Evolutionary conservation across 495 filamentous ascomycete genomes (phyloP).

Genomic region (Penicillium taxi): DNA sequence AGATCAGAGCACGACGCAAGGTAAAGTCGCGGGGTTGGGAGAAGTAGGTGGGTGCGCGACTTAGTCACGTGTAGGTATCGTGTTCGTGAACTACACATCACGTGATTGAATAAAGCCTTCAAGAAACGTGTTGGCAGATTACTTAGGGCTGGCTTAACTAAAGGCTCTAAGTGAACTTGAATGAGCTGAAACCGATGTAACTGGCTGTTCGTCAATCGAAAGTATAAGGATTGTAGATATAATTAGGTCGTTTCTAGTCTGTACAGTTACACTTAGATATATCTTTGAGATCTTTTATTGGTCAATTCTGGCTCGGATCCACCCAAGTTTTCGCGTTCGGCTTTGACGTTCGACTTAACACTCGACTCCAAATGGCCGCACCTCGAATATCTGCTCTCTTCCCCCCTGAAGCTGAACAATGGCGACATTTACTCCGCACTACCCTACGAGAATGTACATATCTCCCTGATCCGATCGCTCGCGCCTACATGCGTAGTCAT

Average conservation of each 20-base stretch:
- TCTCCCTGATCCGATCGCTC: conserved; percentile 66
- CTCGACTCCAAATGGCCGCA: conserved; percentile 15
- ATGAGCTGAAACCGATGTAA: no score
- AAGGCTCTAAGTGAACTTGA: no score
- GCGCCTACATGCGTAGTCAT: conserved; percentile 48
- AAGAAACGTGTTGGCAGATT: no score
- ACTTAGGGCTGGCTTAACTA: no score
- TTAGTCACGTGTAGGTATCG: no score
- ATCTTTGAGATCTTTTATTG: no score
- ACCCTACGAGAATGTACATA: conserved; percentile 80
- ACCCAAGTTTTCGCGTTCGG: conserved; percentile 25
- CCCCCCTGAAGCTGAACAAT: conserved; percentile 16
- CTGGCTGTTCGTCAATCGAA: no score
- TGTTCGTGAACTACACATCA: no score
- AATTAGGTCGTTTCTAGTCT: no score
- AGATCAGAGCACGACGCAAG: conserved; percentile 19
- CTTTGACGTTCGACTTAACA: conserved; percentile 9
- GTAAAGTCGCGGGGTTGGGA: conserved; percentile 19
- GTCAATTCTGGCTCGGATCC: conserved; percentile 23
- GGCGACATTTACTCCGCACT: conserved; percentile 62
- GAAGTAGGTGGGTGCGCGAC: conserved; percentile 9
- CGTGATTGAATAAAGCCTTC: no score
- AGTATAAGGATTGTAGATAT: no score
- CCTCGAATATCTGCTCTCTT: conserved; percentile 4
- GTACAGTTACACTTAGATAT: no score